These are phyloP conservation scores for Fusarium sp. DNA, from an alignment of 2,329 filamentous ascomycete genomes.

Conservation along the genomic window DNA sequence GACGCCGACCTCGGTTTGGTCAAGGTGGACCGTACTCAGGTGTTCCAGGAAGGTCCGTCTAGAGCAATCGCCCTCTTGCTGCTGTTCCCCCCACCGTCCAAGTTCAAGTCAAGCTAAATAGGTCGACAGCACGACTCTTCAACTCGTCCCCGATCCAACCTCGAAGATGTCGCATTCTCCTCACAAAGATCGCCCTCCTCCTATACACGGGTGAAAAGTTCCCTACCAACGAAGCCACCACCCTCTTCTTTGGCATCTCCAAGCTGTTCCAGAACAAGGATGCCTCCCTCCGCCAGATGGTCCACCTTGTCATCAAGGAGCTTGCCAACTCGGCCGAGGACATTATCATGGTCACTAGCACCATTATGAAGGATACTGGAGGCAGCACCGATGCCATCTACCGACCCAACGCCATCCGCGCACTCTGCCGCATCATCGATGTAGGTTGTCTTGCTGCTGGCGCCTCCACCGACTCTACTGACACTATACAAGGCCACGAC, in stretches of 20 bases:
- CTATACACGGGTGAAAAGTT: conserved; percentile 98
- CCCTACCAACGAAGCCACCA: conserved; percentile 95
- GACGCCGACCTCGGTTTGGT: conserved; percentile 92
- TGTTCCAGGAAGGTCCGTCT: conserved; percentile 93
- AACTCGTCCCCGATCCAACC: conserved; percentile 97
- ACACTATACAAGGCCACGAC: conserved; percentile 75
- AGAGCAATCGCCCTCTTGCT: conserved; percentile 44
- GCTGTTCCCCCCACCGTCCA: conserved; percentile 39
- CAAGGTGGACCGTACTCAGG: conserved; percentile 96
- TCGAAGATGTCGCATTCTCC: conserved; percentile 93
- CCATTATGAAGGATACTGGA: conserved; percentile 99
- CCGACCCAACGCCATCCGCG: conserved; percentile 93
- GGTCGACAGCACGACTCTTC: conserved; percentile 83
- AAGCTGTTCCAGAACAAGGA: conserved; percentile 99
- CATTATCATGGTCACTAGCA: conserved; percentile 99
- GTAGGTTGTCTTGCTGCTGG: conserved; percentile 59
- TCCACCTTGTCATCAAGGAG: conserved; percentile 98
- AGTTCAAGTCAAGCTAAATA: conserved; percentile 48
- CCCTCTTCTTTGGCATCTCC: conserved; percentile 97
- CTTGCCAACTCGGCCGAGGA: conserved; percentile 93
- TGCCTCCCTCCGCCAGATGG: conserved; percentile 97
- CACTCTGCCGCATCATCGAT: conserved; percentile 95
- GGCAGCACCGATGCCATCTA: conserved; percentile 94
- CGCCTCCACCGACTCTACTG: conserved; percentile 38
- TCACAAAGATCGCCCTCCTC: conserved; percentile 96